Evolutionary conservation across 1,284 basidiomycete species (phyloP).

Genomic region (Wallemia mellicola): DNA sequence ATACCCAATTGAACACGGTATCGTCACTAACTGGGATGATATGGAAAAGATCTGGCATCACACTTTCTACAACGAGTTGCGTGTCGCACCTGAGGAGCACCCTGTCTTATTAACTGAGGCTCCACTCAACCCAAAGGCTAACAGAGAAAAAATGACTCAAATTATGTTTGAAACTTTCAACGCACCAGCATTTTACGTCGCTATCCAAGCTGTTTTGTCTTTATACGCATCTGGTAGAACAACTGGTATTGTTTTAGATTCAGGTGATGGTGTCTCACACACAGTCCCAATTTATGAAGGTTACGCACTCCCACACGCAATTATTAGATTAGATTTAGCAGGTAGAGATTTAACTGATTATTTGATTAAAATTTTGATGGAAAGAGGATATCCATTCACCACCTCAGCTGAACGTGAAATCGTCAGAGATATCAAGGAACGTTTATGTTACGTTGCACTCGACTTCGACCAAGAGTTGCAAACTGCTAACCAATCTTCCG

Average conservation of each 20-base stretch:
- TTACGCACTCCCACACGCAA: constrained; percentile 80
- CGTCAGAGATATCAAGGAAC: constrained; percentile 94
- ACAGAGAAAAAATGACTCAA: constrained; percentile 89
- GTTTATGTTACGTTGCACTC: constrained; percentile 85
- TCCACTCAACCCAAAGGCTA: constrained; percentile 78
- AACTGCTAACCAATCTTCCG: constrained; percentile 68
- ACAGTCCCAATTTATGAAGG: constrained; percentile 85
- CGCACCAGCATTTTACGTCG: constrained; percentile 70
- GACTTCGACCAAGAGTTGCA: constrained; percentile 92
- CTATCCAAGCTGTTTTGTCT: constrained; percentile 73
- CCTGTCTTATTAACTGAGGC: constrained; percentile 79
- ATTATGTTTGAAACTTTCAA: constrained; percentile 97
- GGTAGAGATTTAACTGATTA: constrained; percentile 82
- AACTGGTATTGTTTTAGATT: constrained; percentile 79
- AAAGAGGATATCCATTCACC: constrained; percentile 83
- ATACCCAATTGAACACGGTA: constrained; percentile 40
- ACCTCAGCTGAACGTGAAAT: constrained; percentile 84
- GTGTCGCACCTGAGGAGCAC: constrained; percentile 52
- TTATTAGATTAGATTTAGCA: constrained; percentile 75
- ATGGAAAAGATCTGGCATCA: constrained; percentile 91
- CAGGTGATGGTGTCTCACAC: constrained; percentile 79
- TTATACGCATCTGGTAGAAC: constrained; percentile 74
- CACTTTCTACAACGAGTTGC: constrained; percentile 65
- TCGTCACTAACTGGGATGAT: constrained; percentile 91
- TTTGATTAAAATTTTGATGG: constrained; percentile 72